Conservation (phyloP, 1,139 yeast species). For the Zygoascus meyerae region DNA sequence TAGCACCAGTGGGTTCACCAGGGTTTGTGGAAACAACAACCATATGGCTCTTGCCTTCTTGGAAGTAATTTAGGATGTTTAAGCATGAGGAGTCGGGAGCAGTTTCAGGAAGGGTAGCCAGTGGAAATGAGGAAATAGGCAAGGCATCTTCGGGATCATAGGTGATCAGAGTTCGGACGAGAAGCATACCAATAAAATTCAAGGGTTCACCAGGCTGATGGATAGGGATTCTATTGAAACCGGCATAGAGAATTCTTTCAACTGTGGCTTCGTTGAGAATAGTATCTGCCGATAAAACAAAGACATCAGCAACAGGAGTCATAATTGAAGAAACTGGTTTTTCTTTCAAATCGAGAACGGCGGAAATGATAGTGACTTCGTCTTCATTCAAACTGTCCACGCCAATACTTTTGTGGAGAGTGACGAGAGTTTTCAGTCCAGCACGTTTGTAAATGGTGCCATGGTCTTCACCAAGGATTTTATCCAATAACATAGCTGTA, state of each 20-base stretch:
- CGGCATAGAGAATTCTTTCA: constrained; percentile 87
- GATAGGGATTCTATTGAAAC: constrained; percentile 94
- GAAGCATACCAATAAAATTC: constrained; percentile 90
- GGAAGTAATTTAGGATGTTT: constrained; percentile 90
- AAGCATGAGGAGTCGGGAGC: constrained; percentile 86
- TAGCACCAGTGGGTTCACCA: constrained; percentile 80
- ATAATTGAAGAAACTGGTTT: constrained; percentile 80
- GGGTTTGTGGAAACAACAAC: constrained; percentile 84
- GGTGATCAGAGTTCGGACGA: constrained; percentile 85
- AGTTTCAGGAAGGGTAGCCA: constrained; percentile 95
- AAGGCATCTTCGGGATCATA: constrained; percentile 95
- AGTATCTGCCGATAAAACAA: constrained; percentile 80
- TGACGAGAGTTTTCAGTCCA: constrained; percentile 88
- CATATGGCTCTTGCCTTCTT: constrained; percentile 98
- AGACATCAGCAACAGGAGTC: constrained; percentile 93
- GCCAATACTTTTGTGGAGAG: constrained; percentile 91
- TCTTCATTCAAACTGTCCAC: constrained; percentile 89
- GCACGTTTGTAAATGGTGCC: constrained; percentile 92
- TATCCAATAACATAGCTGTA: constrained; percentile 72
- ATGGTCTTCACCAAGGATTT: constrained; percentile 87
- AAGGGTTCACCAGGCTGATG: constrained; percentile 84
- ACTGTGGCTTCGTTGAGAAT: constrained; percentile 79
- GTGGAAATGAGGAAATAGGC: constrained; percentile 88
- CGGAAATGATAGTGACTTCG: constrained; percentile 92
- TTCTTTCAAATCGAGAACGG: constrained; percentile 90